Percentiles rank a stretch among this genome's conserved stretches.
Evolutionary conservation across 2,329 filamentous ascomycete species (phyloP).

Genomic region (Talaromyces sp.): DNA sequence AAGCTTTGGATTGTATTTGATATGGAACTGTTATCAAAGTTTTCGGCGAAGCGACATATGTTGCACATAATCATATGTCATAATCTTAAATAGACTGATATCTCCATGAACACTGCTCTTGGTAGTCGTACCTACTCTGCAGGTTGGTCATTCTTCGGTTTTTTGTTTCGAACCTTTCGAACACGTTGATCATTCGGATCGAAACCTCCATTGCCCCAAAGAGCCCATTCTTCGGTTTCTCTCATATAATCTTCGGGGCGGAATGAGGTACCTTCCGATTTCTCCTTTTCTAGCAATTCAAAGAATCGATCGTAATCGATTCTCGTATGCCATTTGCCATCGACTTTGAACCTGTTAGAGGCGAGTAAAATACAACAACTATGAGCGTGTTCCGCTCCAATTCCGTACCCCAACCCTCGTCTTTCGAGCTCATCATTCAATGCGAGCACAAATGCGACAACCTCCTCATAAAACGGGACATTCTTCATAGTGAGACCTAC

Average conservation of each 20-base stretch:
- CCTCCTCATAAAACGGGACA: constrained; percentile 92
- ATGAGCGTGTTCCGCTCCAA: constrained; percentile 92
- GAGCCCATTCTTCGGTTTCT: constrained; percentile 87
- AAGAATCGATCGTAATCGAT: constrained; percentile 94
- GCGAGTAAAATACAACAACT: constrained; percentile 89
- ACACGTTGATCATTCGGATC: constrained; percentile 86
- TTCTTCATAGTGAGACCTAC: constrained; percentile 95
- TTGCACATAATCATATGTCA: not conserved
- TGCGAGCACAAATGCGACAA: constrained; percentile 74
- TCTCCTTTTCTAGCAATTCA: constrained; percentile 66
- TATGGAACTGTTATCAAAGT: not conserved
- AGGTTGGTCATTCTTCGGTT: constrained; percentile 37
- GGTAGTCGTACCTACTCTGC: not conserved
- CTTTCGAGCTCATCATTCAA: constrained; percentile 66
- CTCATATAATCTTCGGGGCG: constrained; percentile 88
- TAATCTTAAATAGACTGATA: not conserved
- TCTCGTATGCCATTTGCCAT: constrained; percentile 81
- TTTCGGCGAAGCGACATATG: not conserved
- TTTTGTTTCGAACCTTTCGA: constrained; percentile 67
- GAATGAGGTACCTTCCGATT: constrained; percentile 62
- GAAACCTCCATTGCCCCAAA: constrained; percentile 92
- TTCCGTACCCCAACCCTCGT: constrained; percentile 77
- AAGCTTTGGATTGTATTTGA: not conserved
- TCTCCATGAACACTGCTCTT: too few relatives aligned
- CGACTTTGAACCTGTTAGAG: constrained; percentile 71